A percentile compares a stretch with the other conserved stretches of the same genome.
Conservation (phyloP, 2,329 filamentous ascomycete species). For the Colletotrichum sp. region DNA sequence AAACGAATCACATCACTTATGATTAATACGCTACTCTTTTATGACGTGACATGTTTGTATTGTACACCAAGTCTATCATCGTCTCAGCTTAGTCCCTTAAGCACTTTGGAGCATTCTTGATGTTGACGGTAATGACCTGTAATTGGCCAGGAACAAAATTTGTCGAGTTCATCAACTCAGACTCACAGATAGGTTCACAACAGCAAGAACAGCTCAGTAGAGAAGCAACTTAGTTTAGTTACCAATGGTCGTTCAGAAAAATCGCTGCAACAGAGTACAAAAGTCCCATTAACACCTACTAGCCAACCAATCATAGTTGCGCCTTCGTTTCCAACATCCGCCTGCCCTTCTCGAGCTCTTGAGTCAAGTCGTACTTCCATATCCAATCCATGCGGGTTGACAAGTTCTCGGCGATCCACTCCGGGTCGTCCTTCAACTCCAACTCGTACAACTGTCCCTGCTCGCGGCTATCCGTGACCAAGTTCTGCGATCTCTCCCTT, state of each 20-base stretch:
- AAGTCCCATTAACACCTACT: background rate
- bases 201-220: too few species aligned
- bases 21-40: background rate
- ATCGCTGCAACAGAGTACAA: too few species aligned
- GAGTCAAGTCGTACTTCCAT: constrained; percentile 9
- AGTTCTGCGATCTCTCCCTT: background rate
- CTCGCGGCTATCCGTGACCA: constrained; percentile 9
- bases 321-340: background rate
- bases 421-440: constrained; percentile 6
- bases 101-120: too few species aligned
- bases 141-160: too few species aligned
- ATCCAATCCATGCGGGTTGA: constrained; percentile 13
- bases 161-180: too few species aligned
- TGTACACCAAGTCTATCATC: too few species aligned
- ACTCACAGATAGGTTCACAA: too few species aligned
- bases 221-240: too few species aligned
- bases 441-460: constrained; percentile 8
- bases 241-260: too few species aligned
- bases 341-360: constrained; percentile 1
- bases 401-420: constrained; percentile 1
- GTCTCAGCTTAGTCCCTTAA: too few species aligned
- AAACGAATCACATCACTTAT: background rate
- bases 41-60: background rate
- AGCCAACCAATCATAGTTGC: background rate
- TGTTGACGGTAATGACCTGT: too few species aligned